These are phyloP conservation scores for Boletus patriciae DNA, from an alignment of 768 basidiomycete genomes.

Conservation along the genomic window DNA sequence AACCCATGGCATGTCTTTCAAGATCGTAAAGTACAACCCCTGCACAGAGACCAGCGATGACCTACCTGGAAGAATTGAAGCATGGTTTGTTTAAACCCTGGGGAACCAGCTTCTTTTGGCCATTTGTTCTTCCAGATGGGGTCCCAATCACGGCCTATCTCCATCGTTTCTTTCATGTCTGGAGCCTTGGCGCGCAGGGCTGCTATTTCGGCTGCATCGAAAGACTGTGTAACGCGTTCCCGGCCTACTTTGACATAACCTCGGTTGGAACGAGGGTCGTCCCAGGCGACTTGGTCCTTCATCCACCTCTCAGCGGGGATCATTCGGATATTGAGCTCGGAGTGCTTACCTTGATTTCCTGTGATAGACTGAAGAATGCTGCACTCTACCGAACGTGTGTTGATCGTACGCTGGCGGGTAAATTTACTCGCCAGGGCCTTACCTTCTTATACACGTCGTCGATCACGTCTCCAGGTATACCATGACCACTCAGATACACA, in stretches of 20 bases:
- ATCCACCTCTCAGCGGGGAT: not conserved
- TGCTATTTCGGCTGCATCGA: conserved; percentile 71
- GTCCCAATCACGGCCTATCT: conserved; percentile 87
- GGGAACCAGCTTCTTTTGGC: conserved; percentile 63
- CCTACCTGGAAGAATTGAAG: conserved; percentile 69
- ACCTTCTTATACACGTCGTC: conserved; percentile 68
- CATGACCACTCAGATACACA: conserved; percentile 74
- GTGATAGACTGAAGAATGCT: conserved; percentile 69
- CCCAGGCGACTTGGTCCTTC: conserved; percentile 71
- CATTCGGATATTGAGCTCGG: not conserved
- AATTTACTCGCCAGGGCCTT: conserved; percentile 11
- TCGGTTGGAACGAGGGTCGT: conserved; percentile 81
- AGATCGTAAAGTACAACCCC: conserved; percentile 9
- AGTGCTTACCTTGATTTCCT: conserved; percentile 53
- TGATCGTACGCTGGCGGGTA: not conserved
- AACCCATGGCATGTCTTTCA: conserved; percentile 69
- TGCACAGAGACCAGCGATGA: not conserved
- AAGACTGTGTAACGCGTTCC: conserved; percentile 77
- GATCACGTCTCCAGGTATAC: conserved; percentile 59
- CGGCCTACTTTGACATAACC: conserved; percentile 81
- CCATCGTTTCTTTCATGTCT: conserved; percentile 84
- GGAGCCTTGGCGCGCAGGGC: conserved; percentile 71
- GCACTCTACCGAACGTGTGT: conserved; percentile 52
- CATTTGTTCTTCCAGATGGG: conserved; percentile 76
- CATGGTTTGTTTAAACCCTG: conserved; percentile 72